Evolutionary conservation across 768 basidiomycete genomes (phyloP).

Genomic region (Termitomyces sp.): DNA sequence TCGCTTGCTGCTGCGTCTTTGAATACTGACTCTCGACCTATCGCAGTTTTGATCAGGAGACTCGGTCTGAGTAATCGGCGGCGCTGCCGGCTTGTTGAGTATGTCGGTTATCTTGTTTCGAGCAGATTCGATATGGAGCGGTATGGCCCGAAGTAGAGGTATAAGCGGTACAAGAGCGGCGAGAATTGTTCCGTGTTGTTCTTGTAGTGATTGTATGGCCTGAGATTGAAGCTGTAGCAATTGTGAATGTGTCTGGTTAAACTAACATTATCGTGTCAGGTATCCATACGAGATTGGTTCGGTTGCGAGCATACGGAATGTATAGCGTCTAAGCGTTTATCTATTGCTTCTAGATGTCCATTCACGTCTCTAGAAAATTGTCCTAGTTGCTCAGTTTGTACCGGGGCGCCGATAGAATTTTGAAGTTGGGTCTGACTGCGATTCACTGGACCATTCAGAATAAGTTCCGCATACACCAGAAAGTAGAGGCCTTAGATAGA

Average conservation of each 20-base stretch:
- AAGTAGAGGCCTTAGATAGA: not conserved
- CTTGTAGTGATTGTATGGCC: conserved; percentile 53
- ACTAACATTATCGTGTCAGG: conserved; percentile 21
- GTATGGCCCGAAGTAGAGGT: conserved; percentile 54
- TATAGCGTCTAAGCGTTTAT: conserved; percentile 52
- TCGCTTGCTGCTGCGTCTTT: conserved; percentile 12
- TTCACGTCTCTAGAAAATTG: conserved; percentile 35
- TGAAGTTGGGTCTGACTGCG: conserved; percentile 58
- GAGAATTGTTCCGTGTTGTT: conserved; percentile 54
- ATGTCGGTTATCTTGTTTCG: conserved; percentile 28
- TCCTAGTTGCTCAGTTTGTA: conserved; percentile 38
- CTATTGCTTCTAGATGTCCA: conserved; percentile 37
- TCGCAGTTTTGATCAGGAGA: conserved; percentile 3
- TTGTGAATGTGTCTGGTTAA: conserved; percentile 40
- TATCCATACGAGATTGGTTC: not conserved
- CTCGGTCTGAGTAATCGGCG: conserved; percentile 3
- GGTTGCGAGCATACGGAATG: conserved; percentile 33
- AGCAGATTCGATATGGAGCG: conserved; percentile 47
- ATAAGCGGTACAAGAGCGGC: conserved; percentile 51
- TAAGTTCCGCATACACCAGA: conserved; percentile 11
- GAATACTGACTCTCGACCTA: not conserved
- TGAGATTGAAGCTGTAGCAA: conserved; percentile 49
- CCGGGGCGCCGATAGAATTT: conserved; percentile 49
- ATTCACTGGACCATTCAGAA: conserved; percentile 37
- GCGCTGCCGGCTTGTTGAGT: conserved; percentile 14